Evolutionary conservation across 192 early-diverging fungal species (phyloP).

Genomic region (Rhizophagus prolifer): DNA sequence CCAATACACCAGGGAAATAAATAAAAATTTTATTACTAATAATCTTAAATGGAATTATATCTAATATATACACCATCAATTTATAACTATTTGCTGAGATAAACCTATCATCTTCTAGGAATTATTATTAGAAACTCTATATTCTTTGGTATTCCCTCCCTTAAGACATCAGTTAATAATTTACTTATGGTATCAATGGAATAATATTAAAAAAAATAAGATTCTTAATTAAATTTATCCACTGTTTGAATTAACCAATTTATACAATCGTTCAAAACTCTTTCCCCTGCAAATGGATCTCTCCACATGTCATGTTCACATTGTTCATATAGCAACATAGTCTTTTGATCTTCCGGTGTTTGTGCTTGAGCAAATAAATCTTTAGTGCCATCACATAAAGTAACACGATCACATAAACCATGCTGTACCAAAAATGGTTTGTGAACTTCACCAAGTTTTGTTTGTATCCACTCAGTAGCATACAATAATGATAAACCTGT

Average conservation of each 20-base stretch:
- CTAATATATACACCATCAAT: too few relatives aligned
- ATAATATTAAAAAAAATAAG: too few relatives aligned
- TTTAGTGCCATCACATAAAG: neutral
- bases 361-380: conserved; percentile 15
- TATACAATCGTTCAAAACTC: conserved; percentile 7
- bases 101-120: too few relatives aligned
- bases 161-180: too few relatives aligned
- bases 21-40: too few relatives aligned
- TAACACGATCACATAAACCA: conserved; percentile 20
- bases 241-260: conserved; percentile 6
- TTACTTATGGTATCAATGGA: too few relatives aligned
- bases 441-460: conserved; percentile 4
- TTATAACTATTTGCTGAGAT: too few relatives aligned
- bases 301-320: conserved; percentile 25
- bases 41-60: too few relatives aligned
- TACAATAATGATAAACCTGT: conserved; percentile 8
- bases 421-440: conserved; percentile 27
- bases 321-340: conserved; percentile 15
- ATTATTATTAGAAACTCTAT: too few relatives aligned
- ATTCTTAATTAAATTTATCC: too few relatives aligned
- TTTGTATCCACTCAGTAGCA: conserved; percentile 3
- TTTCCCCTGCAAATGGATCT: neutral
- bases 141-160: too few relatives aligned
- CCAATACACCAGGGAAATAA: too few relatives aligned
- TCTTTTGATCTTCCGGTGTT: conserved; percentile 7